Evolutionary conservation across 2,329 filamentous ascomycete genomes (phyloP), one percentile per base, ranked within the genome.

Genomic region (Incumbomyces lentus): DNA sequence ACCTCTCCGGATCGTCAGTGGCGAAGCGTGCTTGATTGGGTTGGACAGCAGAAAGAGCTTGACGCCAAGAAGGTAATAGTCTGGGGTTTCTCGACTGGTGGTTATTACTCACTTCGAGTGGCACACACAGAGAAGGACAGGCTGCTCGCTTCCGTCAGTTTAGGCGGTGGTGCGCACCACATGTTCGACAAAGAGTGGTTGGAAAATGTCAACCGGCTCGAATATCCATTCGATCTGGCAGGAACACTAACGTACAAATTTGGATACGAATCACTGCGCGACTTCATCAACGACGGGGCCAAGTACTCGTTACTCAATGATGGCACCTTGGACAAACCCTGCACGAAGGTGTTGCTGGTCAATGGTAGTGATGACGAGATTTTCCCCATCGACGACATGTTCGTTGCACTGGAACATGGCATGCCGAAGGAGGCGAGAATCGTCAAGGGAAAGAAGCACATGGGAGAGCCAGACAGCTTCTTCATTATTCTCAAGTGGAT

Each of bases 361-460:
- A 79, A 80, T 53, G 72, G 76, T 0, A 73, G 70, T 1, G 68
- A 74, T 26, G 76, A 79, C 55, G 75, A 78, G 63, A 78, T 80
- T 40, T 79, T 80, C 60, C 76, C 76, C 0, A 74, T 79, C 38
- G 76, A 79, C 54, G 76, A 79, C 54, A 73, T 75, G 47, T 74
- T 75, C 52, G 59, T 79, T 34, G 72, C 72, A 19, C 54, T 79
- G 39, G 64, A 70, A 54, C 69, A 74, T 57, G 76, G 74, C 0
- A 57, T 62, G 16, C 68, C 73, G 1, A 79, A 79, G 61, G 68
- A 74, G 55, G 73, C 64, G 33, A 63, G 66, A 18, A 69, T 84
- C 64, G 80, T 82, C 51, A 65, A 73, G 1, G 74, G 74, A 0
- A 67, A 76, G 29, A 62, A 81, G 54, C 80, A 84, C 56, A 84